Evolutionary conservation across 306 rosid species (phyloP), one percentile per base, ranked within the genome.

Genomic region (Hippophae tibetana): DNA sequence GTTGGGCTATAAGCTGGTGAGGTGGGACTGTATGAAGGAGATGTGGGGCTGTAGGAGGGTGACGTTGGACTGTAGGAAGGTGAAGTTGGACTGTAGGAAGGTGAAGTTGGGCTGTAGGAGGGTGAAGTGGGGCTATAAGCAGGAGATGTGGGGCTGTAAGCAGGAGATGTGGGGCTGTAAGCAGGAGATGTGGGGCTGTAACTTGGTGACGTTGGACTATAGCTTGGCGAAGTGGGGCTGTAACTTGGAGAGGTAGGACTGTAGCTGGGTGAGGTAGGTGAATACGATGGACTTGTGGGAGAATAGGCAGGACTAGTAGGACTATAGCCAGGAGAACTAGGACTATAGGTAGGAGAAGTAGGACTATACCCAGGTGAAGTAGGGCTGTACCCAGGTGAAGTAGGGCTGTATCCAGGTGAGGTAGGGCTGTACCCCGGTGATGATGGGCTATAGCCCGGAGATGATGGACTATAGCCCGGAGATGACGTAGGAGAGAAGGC

Each of bases 231-330:
- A 0, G 97, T 89, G 7, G 97, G 97, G 13, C 95, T 86, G 65
- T 89, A 89, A 47, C 89, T 81, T 0, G 97, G 97, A 2, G 97
- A 86, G 1, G 90, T 85, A 0, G 95, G 95, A 42, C 95, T 86
- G 18, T 86, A 86, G 55, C 83, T 86, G 0, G 95, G 90, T 11
- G 97, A 86, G 43, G 97, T 89, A 31, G 97, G 97, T 0, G 86
- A 77, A 76, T 90, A 90, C 43, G 95, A 85, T 44, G 98, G 97
- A 68, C 96, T 87, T 1, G 97, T 90, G 60, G 98, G 98, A 27
- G 97, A 93, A 70, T 88, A 93, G 6, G 97, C 96, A 31, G 99
- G 99, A 70, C 99, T 88, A 7, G 99, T 93, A 5, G 99, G 99
- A 64, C 93, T 81, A 56, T 93, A 93, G 9, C 95, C 99, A 0